Evolutionary conservation across 306 rosid species (phyloP).

Genomic region (Elaeagnus macrophylla): DNA sequence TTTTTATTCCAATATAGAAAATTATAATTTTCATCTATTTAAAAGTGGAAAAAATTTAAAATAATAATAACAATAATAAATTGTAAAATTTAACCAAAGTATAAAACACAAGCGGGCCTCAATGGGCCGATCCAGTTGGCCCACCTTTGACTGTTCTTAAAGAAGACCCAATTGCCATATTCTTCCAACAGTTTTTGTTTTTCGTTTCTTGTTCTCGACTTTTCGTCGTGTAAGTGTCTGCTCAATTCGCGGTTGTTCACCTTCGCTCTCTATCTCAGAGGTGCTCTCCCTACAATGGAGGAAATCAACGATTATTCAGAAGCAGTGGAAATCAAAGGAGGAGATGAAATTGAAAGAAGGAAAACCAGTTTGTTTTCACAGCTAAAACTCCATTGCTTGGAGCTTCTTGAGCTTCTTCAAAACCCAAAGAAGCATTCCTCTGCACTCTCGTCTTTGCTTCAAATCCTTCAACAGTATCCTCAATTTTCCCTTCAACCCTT

Average conservation of each 20-base stretch:
- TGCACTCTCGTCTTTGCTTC: constrained; percentile 38
- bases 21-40: no score
- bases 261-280: neutral
- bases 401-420: constrained; percentile 64
- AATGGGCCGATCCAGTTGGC: no score
- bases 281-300: constrained; percentile 24
- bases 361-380: constrained; percentile 37
- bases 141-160: no score
- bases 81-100: no score
- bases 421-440: constrained; percentile 48
- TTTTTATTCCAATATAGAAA: no score
- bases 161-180: no score
- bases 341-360: constrained; percentile 10
- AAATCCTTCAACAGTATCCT: constrained; percentile 43
- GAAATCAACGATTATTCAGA: constrained; percentile 18
- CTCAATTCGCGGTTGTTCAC: constrained; percentile 5
- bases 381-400: constrained; percentile 48
- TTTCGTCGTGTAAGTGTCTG: neutral
- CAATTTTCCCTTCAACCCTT: constrained; percentile 54
- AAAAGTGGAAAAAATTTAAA: no score
- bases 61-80: no score
- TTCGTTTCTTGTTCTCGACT: no score
- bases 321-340: neutral
- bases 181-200: no score
- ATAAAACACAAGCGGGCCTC: no score